Evolutionary conservation across 2,329 filamentous ascomycete genomes (phyloP), one percentile per base, ranked within the genome.

Genomic region (Reticulascus tulasneorum): DNA sequence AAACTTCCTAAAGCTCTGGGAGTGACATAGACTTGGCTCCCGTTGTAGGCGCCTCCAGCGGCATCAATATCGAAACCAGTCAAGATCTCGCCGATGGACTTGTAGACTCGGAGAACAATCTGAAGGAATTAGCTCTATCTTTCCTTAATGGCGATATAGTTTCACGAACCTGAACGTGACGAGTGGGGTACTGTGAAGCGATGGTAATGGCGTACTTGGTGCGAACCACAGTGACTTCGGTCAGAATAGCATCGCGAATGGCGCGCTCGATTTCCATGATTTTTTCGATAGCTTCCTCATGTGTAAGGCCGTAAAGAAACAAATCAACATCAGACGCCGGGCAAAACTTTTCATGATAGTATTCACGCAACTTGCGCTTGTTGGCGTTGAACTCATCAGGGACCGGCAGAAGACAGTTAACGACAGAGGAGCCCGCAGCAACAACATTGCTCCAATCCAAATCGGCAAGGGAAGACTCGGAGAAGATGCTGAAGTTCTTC

Each of bases 201-300:
- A 94, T 93, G 0, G 88, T 94, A 38, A 94, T 81, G 9, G 87
- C 84, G 52, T 94, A 84, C 65, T 91, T 94, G 13, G 88, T 94
- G 23, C 88, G 76, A 29, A 94, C 78, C 0, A 86, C 86, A 0
- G 86, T 91, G 1, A 84, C 86, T 59, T 94, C 87, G n/a, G 81
- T 77, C 16, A 94, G 67, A 35, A 94, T 82, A 4, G 84, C 79
- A 59, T 93, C 84, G 28, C 78, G 79, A 47, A 94, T 73, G n/a
- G 69, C 73, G 16, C 69, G 63, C 57, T 94, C 88, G 41, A 94
- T 91, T 47, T 86, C 69, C 53, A 84, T 83, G 60, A 94, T 93
- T 67, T 94, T 93, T 51, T 88, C 79, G 13, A 89, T 67, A 1
- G 85, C 87, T 53, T 90, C 67, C 30, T 88, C 77, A 49, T 93